Conservation (phyloP, 2,329 filamentous ascomycete genomes). For the Aspergillus awamori region DNA sequence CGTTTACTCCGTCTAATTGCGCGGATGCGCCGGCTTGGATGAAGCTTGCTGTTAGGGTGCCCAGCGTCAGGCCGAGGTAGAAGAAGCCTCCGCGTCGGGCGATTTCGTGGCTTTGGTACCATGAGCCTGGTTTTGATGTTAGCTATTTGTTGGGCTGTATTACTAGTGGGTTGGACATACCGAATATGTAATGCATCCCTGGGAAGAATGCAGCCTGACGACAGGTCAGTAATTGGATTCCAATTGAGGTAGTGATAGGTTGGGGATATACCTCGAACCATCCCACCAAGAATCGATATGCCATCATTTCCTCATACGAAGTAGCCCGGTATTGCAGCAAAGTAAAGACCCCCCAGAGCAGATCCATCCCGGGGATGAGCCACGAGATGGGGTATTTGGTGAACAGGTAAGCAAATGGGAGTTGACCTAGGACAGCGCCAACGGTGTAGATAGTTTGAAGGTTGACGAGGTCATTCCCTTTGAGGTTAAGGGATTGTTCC, state of each 20-base stretch:
- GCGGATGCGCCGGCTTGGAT: constrained; percentile 51
- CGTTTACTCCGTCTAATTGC: constrained; percentile 48
- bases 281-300: constrained; percentile 59
- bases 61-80: constrained; percentile 56
- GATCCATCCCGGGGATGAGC: constrained; percentile 55
- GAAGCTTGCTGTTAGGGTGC: constrained; percentile 56
- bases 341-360: constrained; percentile 61
- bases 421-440: constrained; percentile 55
- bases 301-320: constrained; percentile 54
- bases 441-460: constrained; percentile 58
- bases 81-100: constrained; percentile 55
- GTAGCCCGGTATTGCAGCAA: constrained; percentile 57
- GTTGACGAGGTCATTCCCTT: constrained; percentile 59
- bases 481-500: constrained; percentile 55
- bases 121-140: constrained; percentile 35
- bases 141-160: too few species aligned
- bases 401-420: constrained; percentile 58
- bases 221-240: neutral
- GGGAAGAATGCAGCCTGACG: constrained; percentile 42
- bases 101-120: constrained; percentile 55
- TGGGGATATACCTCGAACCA: constrained; percentile 50
- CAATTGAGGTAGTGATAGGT: neutral
- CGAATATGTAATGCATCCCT: constrained; percentile 41
- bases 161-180: constrained; percentile 14
- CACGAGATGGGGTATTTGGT: constrained; percentile 52